Evolutionary conservation across 345 rosid species (phyloP).

Genomic region (Erysimum cheiranthoides): DNA sequence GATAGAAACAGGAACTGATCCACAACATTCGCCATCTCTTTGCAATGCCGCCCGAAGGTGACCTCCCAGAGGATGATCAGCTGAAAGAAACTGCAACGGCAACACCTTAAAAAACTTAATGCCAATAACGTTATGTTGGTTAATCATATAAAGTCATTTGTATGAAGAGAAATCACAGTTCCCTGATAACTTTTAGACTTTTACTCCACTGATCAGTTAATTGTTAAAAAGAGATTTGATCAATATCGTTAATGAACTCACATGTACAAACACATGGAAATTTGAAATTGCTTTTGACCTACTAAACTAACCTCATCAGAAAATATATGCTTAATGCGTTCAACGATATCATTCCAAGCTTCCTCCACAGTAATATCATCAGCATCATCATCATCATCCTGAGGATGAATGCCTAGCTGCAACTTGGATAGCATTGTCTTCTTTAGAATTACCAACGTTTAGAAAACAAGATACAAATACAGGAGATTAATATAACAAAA

Average conservation of each 20-base stretch:
- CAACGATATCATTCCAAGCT: conserved; percentile 60
- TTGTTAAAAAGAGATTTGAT: background rate
- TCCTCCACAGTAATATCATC: conserved; percentile 54
- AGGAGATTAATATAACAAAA: conserved; percentile 3
- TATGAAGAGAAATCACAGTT: background rate
- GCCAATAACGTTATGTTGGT: background rate
- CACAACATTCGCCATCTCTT: conserved; percentile 59
- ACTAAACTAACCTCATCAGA: conserved; percentile 70
- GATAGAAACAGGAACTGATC: conserved; percentile 68
- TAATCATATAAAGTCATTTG: background rate
- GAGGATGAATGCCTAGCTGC: conserved; percentile 70
- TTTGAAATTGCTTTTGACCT: background rate
- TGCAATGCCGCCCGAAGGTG: conserved; percentile 69
- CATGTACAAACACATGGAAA: background rate
- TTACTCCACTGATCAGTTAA: background rate
- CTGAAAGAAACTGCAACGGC: conserved; percentile 62
- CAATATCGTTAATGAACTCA: conserved; percentile 6
- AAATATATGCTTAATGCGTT: conserved; percentile 58
- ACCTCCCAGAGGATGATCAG: conserved; percentile 68
- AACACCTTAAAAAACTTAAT: conserved; percentile 20
- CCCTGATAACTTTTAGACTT: background rate
- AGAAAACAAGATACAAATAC: background rate
- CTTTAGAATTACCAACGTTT: background rate
- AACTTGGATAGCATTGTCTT: conserved; percentile 32
- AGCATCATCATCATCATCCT: conserved; percentile 32